Conservation (phyloP, 2,329 filamentous ascomycete genomes). For the Sporothrix euskadiensis region DNA sequence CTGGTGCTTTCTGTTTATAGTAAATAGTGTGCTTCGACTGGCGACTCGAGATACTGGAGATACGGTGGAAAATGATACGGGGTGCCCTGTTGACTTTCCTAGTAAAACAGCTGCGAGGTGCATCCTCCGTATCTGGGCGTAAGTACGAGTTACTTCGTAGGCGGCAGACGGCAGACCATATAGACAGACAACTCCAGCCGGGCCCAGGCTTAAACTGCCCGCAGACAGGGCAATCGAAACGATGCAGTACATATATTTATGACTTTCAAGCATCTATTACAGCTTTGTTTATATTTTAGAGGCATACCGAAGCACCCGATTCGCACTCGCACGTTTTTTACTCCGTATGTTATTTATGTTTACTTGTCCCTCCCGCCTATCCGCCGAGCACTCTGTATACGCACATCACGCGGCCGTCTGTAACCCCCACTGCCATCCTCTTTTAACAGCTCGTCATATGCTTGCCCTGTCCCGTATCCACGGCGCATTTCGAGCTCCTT, state of each 20-base stretch:
- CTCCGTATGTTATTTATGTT: not conserved
- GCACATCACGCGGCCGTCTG: not conserved
- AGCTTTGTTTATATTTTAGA: not conserved
- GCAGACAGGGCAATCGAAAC: constrained; percentile 9
- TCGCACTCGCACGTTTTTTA: not conserved
- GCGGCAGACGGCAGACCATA: not conserved
- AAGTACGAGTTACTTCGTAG: too few species aligned
- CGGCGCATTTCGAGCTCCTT: not conserved
- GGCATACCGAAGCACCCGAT: not conserved
- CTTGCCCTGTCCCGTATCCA: not conserved
- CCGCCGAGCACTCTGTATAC: not conserved
- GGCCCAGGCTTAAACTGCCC: not conserved
- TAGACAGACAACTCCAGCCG: constrained; percentile 8
- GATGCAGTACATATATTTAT: constrained; percentile 1
- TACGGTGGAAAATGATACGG: not conserved
- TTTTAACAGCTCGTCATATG: constrained; percentile 9
- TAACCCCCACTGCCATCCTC: not conserved
- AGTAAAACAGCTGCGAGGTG: not conserved
- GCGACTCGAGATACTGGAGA: not conserved
- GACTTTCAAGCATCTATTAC: not conserved
- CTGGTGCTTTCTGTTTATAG: not conserved
- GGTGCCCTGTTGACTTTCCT: not conserved
- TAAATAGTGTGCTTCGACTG: not conserved
- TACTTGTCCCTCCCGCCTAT: not conserved
- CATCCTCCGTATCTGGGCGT: not conserved